Base-by-base conservation (phyloP, 208 protist genomes). In the Trichomonas tenax region DNA sequence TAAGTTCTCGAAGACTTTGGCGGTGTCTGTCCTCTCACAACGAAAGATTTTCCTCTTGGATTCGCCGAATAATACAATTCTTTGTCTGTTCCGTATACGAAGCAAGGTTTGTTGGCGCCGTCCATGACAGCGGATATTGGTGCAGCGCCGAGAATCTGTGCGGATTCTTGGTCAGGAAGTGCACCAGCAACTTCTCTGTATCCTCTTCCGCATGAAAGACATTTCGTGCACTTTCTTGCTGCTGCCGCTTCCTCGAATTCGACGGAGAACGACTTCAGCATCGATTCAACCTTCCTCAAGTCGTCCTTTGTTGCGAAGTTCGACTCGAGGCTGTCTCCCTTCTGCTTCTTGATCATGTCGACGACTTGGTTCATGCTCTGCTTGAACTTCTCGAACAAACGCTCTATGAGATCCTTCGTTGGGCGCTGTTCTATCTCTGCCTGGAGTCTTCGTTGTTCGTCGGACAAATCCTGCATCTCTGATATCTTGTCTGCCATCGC, bases 141-240 rank as follows among this genome's bases (percentile, higher is more conserved):
- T 10, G 82, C 82, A n/a, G 82, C 82, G 9, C 82, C 82, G 9
- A 89, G 40, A 89, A 89, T 89, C 31, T 34, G 38, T 31, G 82
- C 31, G n/a, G 82, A 44, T 46, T 89, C 82, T 23, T 89, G 21
- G 38, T 89, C 82, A 44, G 31, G 82, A 21, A 89, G 31, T n/a
- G 82, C 82, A n/a, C 82, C 82, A 46, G 82, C 21, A 89, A 89
- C 82, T 89, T 89, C 34, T 89, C 82, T 89, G 23, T 89, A 89
- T 9, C 34, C 34, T 31, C 82, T 41, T 89, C 82, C 82, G 23
- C 82, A 89, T 17, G 38, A 46, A 21, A 89, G 17, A 38, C 82
- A 89, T 0, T 40, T 44, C 23, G 82, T 89, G 34, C 38, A 46
- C 40, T 89, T 89, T 89, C 82, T 89, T n/a, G 82, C 82, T 44